Evolutionary conservation across 148 eudicot species (phyloP).

Genomic region (Rhododendron molle): DNA sequence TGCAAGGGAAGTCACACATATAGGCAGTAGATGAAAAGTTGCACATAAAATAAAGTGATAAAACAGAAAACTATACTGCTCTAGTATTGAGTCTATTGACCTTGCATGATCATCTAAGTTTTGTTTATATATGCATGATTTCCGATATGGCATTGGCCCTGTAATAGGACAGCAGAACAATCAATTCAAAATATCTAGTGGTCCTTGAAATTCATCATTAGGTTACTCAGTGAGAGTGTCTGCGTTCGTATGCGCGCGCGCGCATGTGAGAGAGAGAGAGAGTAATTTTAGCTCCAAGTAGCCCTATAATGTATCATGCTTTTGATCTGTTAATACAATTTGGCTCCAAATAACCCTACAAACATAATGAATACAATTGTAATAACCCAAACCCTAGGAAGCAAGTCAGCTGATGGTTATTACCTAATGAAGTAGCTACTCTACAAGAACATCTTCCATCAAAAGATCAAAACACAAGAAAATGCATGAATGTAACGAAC

Average conservation of each 20-base stretch:
- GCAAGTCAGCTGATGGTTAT: not conserved
- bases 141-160: not conserved
- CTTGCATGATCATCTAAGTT: not conserved
- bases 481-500: not conserved
- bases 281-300: too few relatives aligned
- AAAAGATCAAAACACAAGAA: slow-evolving; percentile 7
- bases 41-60: not conserved
- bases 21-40: not conserved
- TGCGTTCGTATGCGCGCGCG: not conserved
- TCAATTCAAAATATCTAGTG: not conserved
- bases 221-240: not conserved
- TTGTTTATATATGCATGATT: not conserved
- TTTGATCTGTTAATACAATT: not conserved
- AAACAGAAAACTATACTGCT: not conserved
- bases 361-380: not conserved
- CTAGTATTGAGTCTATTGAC: not conserved
- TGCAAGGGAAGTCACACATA: not conserved
- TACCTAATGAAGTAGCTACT: not conserved
- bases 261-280: not conserved
- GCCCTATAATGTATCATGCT: not conserved
- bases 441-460: slow-evolving; percentile 2
- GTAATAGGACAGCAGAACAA: not conserved
- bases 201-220: not conserved
- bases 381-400: not conserved
- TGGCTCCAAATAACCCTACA: not conserved